Percentiles rank a stretch among this genome's conserved stretches.
phyloP scores from a whole-genome alignment of 441 rosid genomes.

The Isatis lusitanica region DNA sequence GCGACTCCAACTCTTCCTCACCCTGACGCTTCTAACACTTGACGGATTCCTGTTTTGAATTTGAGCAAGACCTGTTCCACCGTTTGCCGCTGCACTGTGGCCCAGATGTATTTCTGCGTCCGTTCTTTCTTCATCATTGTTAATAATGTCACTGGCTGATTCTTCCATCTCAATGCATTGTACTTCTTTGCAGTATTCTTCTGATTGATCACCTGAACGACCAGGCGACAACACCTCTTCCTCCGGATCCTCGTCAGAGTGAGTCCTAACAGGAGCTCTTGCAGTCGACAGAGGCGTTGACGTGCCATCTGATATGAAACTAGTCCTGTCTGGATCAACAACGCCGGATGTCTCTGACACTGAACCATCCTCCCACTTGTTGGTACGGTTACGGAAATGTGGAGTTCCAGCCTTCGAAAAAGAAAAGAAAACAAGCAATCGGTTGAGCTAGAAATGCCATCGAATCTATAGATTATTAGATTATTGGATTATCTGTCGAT shows the following conservation, averaged over 20 bases:
- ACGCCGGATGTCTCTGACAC: conserved; percentile 60
- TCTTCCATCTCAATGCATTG: conserved; percentile 73
- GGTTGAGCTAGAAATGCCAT: neutral
- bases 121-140: conserved; percentile 40
- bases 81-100: conserved; percentile 39
- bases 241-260: conserved; percentile 43
- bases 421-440: neutral
- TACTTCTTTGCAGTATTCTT: conserved; percentile 85
- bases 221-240: conserved; percentile 36
- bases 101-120: conserved; percentile 35
- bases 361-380: conserved; percentile 71
- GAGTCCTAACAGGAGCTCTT: conserved; percentile 45
- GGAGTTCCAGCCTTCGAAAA: conserved; percentile 45
- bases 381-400: conserved; percentile 38
- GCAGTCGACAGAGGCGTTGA: conserved; percentile 52
- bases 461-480: neutral
- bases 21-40: conserved; percentile 49
- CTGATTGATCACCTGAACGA: conserved; percentile 39
- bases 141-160: conserved; percentile 38
- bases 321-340: conserved; percentile 43
- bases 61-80: conserved; percentile 42
- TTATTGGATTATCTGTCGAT: neutral
- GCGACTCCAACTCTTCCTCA: conserved; percentile 62
- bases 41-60: conserved; percentile 52
- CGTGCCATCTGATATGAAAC: conserved; percentile 49